These are phyloP conservation scores for Colletotrichum lupini DNA, from an alignment of 2,329 filamentous ascomycete species.

Conservation along the genomic window DNA sequence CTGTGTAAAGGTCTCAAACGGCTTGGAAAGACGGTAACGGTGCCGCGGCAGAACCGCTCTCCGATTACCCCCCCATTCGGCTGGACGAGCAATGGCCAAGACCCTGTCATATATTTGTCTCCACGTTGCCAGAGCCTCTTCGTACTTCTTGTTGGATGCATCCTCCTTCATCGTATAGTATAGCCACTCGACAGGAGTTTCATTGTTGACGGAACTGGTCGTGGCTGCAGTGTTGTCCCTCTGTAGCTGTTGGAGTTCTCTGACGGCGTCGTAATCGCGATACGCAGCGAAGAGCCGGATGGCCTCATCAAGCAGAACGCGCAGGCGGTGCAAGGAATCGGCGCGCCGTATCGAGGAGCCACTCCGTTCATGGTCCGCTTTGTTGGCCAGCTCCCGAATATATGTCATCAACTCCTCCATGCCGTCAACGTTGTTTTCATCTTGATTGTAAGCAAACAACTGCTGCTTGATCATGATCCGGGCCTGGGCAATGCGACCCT, in stretches of 20 bases:
- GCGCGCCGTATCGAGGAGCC: background rate
- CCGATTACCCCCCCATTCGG: slow-evolving; percentile 37
- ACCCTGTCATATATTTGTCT: slow-evolving; percentile 66
- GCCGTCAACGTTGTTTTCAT: slow-evolving; percentile 37
- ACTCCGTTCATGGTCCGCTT: background rate
- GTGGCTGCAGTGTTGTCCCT: slow-evolving; percentile 43
- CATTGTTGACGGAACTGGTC: slow-evolving; percentile 45
- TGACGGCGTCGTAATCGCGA: slow-evolving; percentile 63
- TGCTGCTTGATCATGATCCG: slow-evolving; percentile 48
- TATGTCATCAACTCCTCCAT: slow-evolving; percentile 43
- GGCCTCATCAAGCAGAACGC: slow-evolving; percentile 37
- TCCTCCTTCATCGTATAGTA: slow-evolving; percentile 76
- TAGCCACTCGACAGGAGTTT: slow-evolving; percentile 66
- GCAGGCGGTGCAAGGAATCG: slow-evolving; percentile 19
- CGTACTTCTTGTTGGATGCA: slow-evolving; percentile 65
- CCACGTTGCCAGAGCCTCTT: slow-evolving; percentile 76
- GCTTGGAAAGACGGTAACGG: slow-evolving; percentile 64
- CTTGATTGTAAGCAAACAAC: slow-evolving; percentile 3
- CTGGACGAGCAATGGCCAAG: slow-evolving; percentile 52
- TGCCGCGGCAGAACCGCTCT: slow-evolving; percentile 53
- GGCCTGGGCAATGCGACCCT: slow-evolving; percentile 55
- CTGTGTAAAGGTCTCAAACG: slow-evolving; percentile 62
- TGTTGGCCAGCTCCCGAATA: slow-evolving; percentile 39
- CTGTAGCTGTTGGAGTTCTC: slow-evolving; percentile 68
- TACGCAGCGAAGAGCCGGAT: slow-evolving; percentile 48